Evolutionary conservation across 225 moss, liverwort and hornwort species (phyloP), one percentile per base, ranked within the genome.

Genomic region (Rhytidiadelphus loreus): DNA sequence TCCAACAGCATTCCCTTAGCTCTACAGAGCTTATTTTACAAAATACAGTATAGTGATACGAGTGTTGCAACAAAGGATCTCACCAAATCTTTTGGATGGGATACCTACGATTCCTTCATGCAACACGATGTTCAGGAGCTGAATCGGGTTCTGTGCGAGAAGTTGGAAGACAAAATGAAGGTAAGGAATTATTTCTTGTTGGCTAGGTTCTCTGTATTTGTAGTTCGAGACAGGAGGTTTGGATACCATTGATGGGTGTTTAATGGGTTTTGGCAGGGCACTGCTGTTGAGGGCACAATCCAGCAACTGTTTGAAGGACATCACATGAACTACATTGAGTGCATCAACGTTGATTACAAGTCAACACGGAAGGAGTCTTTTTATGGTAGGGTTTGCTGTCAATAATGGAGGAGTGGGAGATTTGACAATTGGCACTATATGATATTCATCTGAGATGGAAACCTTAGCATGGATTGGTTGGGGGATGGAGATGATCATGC

Each of bases 91-190:
- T 99, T 99, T 85, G 99, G 99, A 89, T 99, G 99, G 99, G 99
- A 99, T 88, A 96, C 99, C 22, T 97, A 97, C 73, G 99, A 99
- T 85, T 99, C 99, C 58, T 99, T 99, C 89, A 95, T 99, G 99
- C 99, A 99, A 94, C 99, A 99, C 86, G 99, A 99, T 93, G 99
- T 99, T 77, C 99, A 99, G 89, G 99, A 99, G 95, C 95, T 99
- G 87, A 99, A 99, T 89, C 94, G 99, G 79, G 99, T 99, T 83
- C 95, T 99, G 26, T 99, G 97, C 72, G 99, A 99, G 91, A 99
- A 99, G 92, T 90, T 99, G 90, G 99, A 99, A 93, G 99, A 99
- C 89, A 99, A 99, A 91, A 99, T 99, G 99, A 99, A 99, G 97
- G 99, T 95, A 56, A 57, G 83, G 60, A 61, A 37, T 33, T 35